phyloP scores from a whole-genome alignment of 805 yeast species.

The Candida chauliodis region DNA sequence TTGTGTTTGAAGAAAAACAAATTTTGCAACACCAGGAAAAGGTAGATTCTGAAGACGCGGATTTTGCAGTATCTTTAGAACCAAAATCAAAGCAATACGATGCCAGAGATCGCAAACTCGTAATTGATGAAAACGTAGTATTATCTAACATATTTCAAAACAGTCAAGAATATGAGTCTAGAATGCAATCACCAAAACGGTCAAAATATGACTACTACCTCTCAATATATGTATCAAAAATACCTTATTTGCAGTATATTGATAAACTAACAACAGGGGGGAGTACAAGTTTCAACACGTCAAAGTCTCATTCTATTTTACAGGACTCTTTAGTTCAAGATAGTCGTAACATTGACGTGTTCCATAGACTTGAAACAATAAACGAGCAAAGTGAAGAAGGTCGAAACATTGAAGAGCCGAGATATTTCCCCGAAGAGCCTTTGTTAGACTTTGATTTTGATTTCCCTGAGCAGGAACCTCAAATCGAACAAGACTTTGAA shows the following conservation, averaged over 20 bases:
- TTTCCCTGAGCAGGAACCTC: not conserved
- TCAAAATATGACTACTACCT: too few species aligned
- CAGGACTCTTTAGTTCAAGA: not conserved
- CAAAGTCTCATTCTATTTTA: not conserved
- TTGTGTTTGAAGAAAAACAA: constrained; percentile 3
- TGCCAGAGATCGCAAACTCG: not conserved
- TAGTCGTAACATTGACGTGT: not conserved
- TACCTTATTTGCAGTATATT: constrained; percentile 1
- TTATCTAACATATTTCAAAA: too few species aligned
- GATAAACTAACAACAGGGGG: not conserved
- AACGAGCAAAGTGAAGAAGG: constrained; percentile 3
- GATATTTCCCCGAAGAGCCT: not conserved
- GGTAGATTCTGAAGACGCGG: constrained; percentile 5
- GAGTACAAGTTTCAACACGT: not conserved
- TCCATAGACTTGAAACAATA: not conserved
- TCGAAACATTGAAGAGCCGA: not conserved
- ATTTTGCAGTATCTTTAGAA: constrained; percentile 8
- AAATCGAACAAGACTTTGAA: not conserved
- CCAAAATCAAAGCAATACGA: too few species aligned
- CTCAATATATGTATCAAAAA: not conserved
- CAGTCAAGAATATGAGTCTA: too few species aligned
- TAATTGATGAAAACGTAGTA: not conserved
- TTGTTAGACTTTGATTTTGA: not conserved
- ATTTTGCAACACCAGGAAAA: not conserved
- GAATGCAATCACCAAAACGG: too few species aligned